Conservation (phyloP, 495 filamentous ascomycete genomes). For the Xylaria flabelliformis region DNA sequence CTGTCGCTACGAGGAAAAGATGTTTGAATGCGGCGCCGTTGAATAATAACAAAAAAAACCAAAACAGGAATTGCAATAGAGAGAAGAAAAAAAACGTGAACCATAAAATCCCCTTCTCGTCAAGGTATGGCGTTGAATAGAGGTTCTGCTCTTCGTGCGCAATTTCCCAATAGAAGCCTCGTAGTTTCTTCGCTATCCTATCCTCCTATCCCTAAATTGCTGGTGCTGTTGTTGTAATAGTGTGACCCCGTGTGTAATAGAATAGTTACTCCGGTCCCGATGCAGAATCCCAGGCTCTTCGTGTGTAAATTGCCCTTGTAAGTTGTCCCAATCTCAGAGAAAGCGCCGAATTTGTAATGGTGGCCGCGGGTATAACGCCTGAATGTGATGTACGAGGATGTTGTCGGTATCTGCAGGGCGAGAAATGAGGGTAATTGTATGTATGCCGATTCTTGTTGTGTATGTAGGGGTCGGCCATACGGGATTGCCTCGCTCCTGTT, state of each 20-base stretch:
- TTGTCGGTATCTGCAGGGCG: constrained; percentile 5
- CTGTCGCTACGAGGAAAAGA: background rate
- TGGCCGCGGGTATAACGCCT: constrained; percentile 11
- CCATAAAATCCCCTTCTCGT: background rate
- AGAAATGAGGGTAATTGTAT: background rate
- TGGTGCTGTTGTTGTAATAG: background rate
- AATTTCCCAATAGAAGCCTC: constrained; percentile 6
- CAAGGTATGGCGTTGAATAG: background rate
- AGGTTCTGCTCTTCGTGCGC: constrained; percentile 4
- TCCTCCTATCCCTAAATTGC: background rate
- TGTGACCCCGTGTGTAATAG: constrained; percentile 8
- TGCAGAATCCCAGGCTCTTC: constrained; percentile 23
- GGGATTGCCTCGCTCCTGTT: constrained; percentile 5
- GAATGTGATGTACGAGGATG: constrained; percentile 4
- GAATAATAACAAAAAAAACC: background rate
- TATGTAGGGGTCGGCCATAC: background rate
- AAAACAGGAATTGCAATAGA: background rate
- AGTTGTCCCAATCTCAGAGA: constrained; percentile 19
- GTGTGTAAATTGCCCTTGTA: background rate
- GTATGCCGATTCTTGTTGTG: constrained; percentile 1
- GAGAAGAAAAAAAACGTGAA: background rate
- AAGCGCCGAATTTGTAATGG: constrained; percentile 7
- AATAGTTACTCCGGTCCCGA: constrained; percentile 24
- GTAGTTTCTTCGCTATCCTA: background rate
- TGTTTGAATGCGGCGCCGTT: background rate